These are phyloP conservation scores for Pythium rhizo-oryzae DNA, from an alignment of 352 stramenopile genomes.

Conservation along the genomic window DNA sequence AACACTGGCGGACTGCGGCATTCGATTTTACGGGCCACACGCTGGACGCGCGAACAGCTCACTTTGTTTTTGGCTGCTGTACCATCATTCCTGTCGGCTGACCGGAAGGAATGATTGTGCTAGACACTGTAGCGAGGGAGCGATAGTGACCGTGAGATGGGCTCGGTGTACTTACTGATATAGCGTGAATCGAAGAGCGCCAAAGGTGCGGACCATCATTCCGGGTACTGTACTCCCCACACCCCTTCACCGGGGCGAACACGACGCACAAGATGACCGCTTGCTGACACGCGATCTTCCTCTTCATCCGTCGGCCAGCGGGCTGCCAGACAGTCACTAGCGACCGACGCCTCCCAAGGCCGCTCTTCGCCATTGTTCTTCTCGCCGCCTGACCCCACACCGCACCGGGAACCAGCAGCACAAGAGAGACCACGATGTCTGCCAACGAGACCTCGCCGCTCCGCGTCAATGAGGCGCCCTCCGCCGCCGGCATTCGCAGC, in stretches of 20 bases:
- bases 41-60: not conserved
- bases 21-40: not conserved
- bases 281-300: constrained; percentile 1
- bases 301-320: not conserved
- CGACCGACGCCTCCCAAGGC: not conserved
- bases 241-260: not conserved
- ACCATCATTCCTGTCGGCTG: not conserved
- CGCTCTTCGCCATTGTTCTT: not conserved
- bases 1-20: not conserved
- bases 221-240: not conserved
- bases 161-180: not conserved
- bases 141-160: not conserved
- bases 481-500: not conserved
- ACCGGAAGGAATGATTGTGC: not conserved
- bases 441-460: not conserved
- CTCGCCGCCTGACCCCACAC: not conserved
- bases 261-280: constrained; percentile 3
- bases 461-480: not conserved
- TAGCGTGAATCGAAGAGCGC: not conserved
- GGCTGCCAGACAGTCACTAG: no score
- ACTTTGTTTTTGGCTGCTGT: not conserved
- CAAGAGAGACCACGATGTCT: not conserved
- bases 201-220: not conserved
- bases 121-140: not conserved
- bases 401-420: no score